These are phyloP conservation scores for Colletotrichum magnum DNA, from an alignment of 2,329 filamentous ascomycete species.

Conservation along the genomic window DNA sequence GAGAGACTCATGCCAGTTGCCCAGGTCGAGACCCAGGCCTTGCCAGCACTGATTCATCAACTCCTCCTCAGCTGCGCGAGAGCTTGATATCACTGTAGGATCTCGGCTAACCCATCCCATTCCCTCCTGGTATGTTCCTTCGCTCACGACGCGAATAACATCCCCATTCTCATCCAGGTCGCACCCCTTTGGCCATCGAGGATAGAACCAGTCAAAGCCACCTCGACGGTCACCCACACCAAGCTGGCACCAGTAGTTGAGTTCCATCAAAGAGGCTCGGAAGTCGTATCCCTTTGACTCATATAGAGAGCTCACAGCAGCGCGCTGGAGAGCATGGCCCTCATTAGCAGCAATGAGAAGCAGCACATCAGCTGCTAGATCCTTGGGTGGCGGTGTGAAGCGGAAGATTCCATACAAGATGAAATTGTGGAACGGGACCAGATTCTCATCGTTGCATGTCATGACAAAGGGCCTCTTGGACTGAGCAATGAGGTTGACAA, in stretches of 20 bases:
- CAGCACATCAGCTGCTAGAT: constrained; percentile 83
- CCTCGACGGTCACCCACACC: constrained; percentile 90
- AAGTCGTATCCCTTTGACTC: constrained; percentile 79
- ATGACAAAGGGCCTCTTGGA: constrained; percentile 95
- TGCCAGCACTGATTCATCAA: constrained; percentile 75
- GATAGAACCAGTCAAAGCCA: constrained; percentile 91
- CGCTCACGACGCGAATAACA: constrained; percentile 82
- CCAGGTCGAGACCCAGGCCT: constrained; percentile 76
- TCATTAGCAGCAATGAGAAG: constrained; percentile 88
- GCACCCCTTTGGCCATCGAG: constrained; percentile 79
- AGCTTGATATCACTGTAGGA: constrained; percentile 54
- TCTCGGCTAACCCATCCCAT: constrained; percentile 86
- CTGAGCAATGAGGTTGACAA: constrained; percentile 82
- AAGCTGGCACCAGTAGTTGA: constrained; percentile 98
- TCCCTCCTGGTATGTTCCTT: constrained; percentile 80
- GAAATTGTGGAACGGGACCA: constrained; percentile 82
- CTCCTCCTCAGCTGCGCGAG: constrained; percentile 69
- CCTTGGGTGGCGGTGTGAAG: constrained; percentile 75
- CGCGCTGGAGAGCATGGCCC: constrained; percentile 82
- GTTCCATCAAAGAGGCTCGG: constrained; percentile 83
- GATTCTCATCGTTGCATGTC: constrained; percentile 92
- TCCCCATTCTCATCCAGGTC: constrained; percentile 78
- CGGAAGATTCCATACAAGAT: constrained; percentile 88
- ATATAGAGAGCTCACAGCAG: constrained; percentile 79
- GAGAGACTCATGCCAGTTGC: constrained; percentile 66